Base-by-base conservation (phyloP, 1,284 basidiomycete species). In the Heterobasidion annosum region DNA sequence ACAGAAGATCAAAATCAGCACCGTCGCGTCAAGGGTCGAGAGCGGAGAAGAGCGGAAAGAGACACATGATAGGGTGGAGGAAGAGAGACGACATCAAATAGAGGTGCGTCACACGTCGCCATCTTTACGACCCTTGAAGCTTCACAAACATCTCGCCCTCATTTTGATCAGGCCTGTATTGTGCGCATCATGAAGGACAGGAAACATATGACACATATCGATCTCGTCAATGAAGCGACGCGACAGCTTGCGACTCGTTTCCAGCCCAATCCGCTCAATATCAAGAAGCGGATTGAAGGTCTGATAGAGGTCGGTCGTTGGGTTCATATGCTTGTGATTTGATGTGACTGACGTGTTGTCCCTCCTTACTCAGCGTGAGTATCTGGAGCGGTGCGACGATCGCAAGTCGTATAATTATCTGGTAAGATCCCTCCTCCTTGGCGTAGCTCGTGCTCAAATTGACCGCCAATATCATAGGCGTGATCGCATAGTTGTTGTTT, bases 131-230 rank as follows among this genome's bases (percentile, higher is more conserved):
- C 35, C 6, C 12, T 4, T 4, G 4, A 8, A 25, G 25, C 25
- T 25, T 47, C 15, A 9, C 46, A 12, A n/a, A n/a, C 37, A 47
- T 47, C 18, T 47, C 25, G n/a, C 25, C 18, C 16, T 47, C 40
- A 18, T 25, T 25, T 25, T 25, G 25, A 5, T 25, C 61, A 97
- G 93, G 95, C 95, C 1, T 98, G 93, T 65, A 91, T 99, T 58
- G 97, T 99, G 25, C 85, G 97, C 43, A 87, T 98, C 42, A 99
- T 99, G 97, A 99, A 99, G 73, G 88, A 93, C 65, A 76, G 95
- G 57, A 98, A 98, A 68, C 81, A 81, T 54, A 85, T 98, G 82
- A 71, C 76, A 6, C 94, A 98, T 67, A 92, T 87, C 58, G 93
- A 96, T 57, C 78, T 99, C 15, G 79, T 98, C 54, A 88, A 88